Evolutionary conservation across 306 rosid species (phyloP), one percentile per base, ranked within the genome.

Genomic region (Fragaria vesca): DNA sequence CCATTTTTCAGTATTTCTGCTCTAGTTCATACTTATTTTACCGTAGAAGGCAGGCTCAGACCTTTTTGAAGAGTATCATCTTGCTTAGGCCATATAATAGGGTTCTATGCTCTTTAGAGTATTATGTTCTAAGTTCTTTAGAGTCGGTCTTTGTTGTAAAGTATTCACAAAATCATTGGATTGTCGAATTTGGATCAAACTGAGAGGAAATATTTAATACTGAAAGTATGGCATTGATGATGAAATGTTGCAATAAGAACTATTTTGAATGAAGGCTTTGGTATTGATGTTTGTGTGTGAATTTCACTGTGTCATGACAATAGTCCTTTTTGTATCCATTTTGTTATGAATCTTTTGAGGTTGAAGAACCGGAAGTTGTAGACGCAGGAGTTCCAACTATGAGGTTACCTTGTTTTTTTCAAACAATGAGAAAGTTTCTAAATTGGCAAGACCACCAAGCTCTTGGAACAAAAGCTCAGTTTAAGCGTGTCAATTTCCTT

Each of bases 1-100:
- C 98, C 97, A 54, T 78, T 92, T 67, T 42, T 94, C 34, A 89
- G 90, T 47, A 85, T 86, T 55, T 79, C 89, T 26, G 98, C 98
- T 43, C 82, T 92, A 67, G 76, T 86, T 77, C 98, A 94, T 80
- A 86, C 91, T 10, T 80, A 86, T 34, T 87, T 84, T 26, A 73
- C 74, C 54, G 76, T 84, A 52, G 91, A 91, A 46, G 94, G 94
- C 66, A 86, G 76, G 79, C 86, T 86, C 38, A 81, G 86, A 60
- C 96, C 95, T 8, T 89, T 91, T 76, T 91, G 85, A 79, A 46
- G 47, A 76, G 66, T 67, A n/a, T 60, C 54, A 9, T 60, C 18
- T 62, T 66, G 13, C 38, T 34, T 28, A 1, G 47, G 24, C 50
- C 66, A 63, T 58, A 65, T n/a, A 36, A 9, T 5, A 16, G 60